phyloP scores from a whole-genome alignment of 1,284 basidiomycete genomes.

The Irpex sp. region DNA sequence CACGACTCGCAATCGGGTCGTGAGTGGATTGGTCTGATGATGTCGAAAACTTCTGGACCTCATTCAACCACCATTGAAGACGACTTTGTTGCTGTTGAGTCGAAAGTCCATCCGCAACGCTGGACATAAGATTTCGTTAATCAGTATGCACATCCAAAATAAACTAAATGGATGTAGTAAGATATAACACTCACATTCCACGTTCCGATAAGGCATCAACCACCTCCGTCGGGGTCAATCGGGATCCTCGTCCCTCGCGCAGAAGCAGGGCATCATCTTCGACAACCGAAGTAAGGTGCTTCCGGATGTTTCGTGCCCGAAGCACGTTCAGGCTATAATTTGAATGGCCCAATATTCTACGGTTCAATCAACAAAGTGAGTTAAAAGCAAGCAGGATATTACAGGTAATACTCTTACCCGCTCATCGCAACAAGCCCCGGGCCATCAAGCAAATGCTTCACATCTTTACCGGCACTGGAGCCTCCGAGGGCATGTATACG shows the following conservation, averaged over 20 bases:
- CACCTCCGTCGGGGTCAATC: slow-evolving; percentile 50
- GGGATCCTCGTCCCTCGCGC: slow-evolving; percentile 42
- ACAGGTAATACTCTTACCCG: slow-evolving; percentile 23
- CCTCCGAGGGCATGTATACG: slow-evolving; percentile 31
- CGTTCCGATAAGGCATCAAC: slow-evolving; percentile 65
- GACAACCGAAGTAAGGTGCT: slow-evolving; percentile 50
- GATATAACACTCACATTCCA: slow-evolving; percentile 57
- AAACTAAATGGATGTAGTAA: background rate
- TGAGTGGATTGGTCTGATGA: slow-evolving; percentile 17
- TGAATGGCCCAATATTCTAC: slow-evolving; percentile 55
- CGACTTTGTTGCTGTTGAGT: slow-evolving; percentile 41
- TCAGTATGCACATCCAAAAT: background rate
- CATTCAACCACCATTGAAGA: slow-evolving; percentile 61
- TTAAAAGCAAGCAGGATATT: slow-evolving; percentile 6
- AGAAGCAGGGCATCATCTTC: slow-evolving; percentile 58
- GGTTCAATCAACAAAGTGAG: background rate
- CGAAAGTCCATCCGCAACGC: slow-evolving; percentile 35
- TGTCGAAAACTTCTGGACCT: slow-evolving; percentile 20
- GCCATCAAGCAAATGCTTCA: slow-evolving; percentile 20
- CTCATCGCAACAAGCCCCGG: slow-evolving; percentile 23
- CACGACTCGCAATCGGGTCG: slow-evolving; percentile 37
- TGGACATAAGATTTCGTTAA: slow-evolving; percentile 17
- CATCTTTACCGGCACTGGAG: slow-evolving; percentile 25
- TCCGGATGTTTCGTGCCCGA: slow-evolving; percentile 49
- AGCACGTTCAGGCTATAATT: slow-evolving; percentile 51